Base-by-base conservation (phyloP, 352 stramenopile species). In the Pythium pectinolyticum region DNA sequence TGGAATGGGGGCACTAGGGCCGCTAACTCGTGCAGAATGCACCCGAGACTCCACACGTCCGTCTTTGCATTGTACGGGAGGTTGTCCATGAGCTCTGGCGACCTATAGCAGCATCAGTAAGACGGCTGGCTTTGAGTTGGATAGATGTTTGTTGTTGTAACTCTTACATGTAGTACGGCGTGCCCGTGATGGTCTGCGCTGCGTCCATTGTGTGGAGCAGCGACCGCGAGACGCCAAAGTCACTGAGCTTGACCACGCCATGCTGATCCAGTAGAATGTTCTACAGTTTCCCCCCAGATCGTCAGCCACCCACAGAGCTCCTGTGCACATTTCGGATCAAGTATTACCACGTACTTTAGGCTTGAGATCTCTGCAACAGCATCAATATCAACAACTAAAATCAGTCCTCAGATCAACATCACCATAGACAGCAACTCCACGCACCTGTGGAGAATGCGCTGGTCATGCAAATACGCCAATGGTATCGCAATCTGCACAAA, bases 21-120 rank as follows among this genome's bases (percentile, higher is more conserved):
- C 8, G 80, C 71, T 10, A 95, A 67, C 52, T 96, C 86, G 57
- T 92, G 88, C n/a, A 95, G 43, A 14, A 96, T 66, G 43, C 88
- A 96, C 1, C 87, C 88, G 20, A 96, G 69, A 34, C 82, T 88
- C 87, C 88, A 96, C 0, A 96, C 66, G 56, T 96, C 88, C 52
- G 77, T 88, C 66, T 92, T 92, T 25, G 46, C 37, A 34, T 86
- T 69, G 60, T 96, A 95, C 3, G 67, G 37, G 1, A 53, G 49
- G n/a, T 81, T 86, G 49, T 87, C 69, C 46, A 90, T 75, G 8
- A 94, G 63, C 58, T 96, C 88, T 5, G 87, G 88, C 0, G 82
- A 78, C 74, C 82, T 91, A 39, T 31, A 4, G 15, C 39, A 5
- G 15, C 35, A 11, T 5, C 19, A 17, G 17, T 9, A 25, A 30